Percentiles rank a stretch among this genome's conserved stretches.
Conservation (phyloP, 2,329 filamentous ascomycete genomes). For the Cladosporium sp. region DNA sequence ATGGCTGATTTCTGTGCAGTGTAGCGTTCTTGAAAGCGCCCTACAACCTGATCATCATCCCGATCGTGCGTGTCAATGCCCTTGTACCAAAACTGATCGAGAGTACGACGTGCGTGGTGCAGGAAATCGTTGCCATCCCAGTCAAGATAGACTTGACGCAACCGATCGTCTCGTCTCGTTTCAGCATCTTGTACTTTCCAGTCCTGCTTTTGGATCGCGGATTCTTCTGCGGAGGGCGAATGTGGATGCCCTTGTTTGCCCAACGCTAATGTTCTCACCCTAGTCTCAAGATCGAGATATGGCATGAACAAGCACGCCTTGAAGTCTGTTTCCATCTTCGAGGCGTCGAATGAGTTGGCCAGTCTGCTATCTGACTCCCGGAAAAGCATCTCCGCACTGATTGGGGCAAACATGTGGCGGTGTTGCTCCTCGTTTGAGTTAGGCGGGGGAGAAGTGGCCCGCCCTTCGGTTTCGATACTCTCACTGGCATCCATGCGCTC, state of each 20-base stretch:
- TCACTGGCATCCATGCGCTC: too few species aligned
- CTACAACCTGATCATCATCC: conserved; percentile 62
- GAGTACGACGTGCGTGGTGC: conserved; percentile 58
- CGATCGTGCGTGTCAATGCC: conserved; percentile 58
- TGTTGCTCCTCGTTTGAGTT: too few species aligned
- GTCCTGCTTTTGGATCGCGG: too few species aligned
- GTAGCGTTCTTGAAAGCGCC: conserved; percentile 46
- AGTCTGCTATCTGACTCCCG: too few species aligned
- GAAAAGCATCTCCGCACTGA: too few species aligned
- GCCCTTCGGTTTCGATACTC: too few species aligned
- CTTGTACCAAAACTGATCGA: conserved; percentile 65
- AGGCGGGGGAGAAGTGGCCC: too few species aligned
- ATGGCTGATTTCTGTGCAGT: conserved; percentile 32
- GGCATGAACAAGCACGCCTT: conserved; percentile 55
- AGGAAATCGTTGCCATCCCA: conserved; percentile 34
- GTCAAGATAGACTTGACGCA: conserved; percentile 17
- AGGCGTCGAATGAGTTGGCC: too few species aligned
- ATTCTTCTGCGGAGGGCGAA: conserved; percentile 25
- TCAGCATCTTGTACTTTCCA: too few species aligned
- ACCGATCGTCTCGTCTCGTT: conserved; percentile 19
- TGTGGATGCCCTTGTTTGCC: neutral
- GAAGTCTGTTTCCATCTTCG: conserved; percentile 8
- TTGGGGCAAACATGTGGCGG: too few species aligned
- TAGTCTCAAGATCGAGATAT: conserved; percentile 61
- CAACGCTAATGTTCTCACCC: too few species aligned